Base-by-base conservation (phyloP, 495 filamentous ascomycete species). In the Penicillium tannophilum region DNA sequence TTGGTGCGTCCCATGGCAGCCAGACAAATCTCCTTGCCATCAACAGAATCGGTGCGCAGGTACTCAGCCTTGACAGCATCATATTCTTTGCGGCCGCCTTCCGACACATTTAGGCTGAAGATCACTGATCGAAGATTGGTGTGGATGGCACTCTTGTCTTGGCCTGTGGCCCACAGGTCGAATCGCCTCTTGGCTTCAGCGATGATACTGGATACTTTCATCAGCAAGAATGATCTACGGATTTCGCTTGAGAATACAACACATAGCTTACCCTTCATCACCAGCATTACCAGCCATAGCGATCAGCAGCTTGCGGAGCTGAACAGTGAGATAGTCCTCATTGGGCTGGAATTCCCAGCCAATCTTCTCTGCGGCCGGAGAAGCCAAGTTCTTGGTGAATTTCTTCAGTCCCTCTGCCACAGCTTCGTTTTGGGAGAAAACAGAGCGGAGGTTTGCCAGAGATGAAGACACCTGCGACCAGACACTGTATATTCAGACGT, bases 1-100 rank as follows among this genome's bases (percentile, higher is more conserved):
- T 87, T 86, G 19, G 88, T 86, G 48, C 89, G 87, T 44, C 92
- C 92, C 54, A 98, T 81, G 5, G 89, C 83, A 44, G 82, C 74
- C 10, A 98, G 82, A 63, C 85, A 86, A 53, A 93, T 89, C 65
- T 98, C 93, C 72, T 90, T 92, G 56, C 91, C 92, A 65, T 97
- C 94, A 31, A 96, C 85, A 7, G 92, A 87, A 35, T 88, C 87
- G 1, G 91, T 95, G 26, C 76, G 84, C 41, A 84, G 79, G 77
- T 90, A 98, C 72, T 96, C 90, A 9, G 90, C 78, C 76, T 92
- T 90, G 31, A 98, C 82, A 6, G 85, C 82, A 30, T 89, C 84
- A 65, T 90, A 91, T 54, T 85, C 86, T 9, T 81, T 65, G 7
- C 81, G 76, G 49, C 90, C 86, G 26, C 86, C 85, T 55, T 89